Base-by-base conservation (phyloP, 352 stramenopile species). In the Phytophthora pisi region DNA sequence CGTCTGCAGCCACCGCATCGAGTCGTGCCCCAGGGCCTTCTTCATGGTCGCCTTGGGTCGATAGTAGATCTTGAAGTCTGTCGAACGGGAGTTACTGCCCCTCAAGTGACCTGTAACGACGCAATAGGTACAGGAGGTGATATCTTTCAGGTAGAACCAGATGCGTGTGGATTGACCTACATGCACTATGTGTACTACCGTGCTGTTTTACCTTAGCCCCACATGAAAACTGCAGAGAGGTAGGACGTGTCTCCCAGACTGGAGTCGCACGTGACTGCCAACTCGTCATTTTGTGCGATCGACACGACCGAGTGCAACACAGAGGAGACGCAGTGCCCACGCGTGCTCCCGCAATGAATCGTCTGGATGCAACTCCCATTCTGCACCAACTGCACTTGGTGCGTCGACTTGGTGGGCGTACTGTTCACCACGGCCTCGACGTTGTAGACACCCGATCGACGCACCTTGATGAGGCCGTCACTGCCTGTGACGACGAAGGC, bases 1-100 rank as follows among this genome's bases (percentile, higher is more conserved):
- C 8, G 62, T 53, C 20, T 74, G 61, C 36, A 71, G 36, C 55
- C 62, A 70, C 10, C 66, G 61, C 16, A 28, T 74, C 16, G 30
- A 51, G 23, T 70, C 54, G 18, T 53, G 11, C 13, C 51, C 45
- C 18, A 67, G 23, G 9, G 36, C 26, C 18, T 57, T 71, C 42
- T 66, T 61, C 57, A 66, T 70, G 13, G n/a, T 36, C 20, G 47
- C 8, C 10, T 16, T 13, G n/a, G 20, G n/a, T 51, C 9, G 6
- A 13, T 5, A 16, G 13, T 40, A 40, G 34, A 40, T 40, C 34
- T 40, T 40, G 43, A 51, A 15, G 11, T 16, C 16, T n/a, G 15
- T 26, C 43, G 43, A 15, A 13, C 1, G 23, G 43, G 34, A 13
- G 43, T 51, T 51, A 30, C 43, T 26, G 18, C 9, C 40, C 15